Base-by-base conservation (phyloP, 163 green algal species). In the Chloromonas sp. region DNA sequence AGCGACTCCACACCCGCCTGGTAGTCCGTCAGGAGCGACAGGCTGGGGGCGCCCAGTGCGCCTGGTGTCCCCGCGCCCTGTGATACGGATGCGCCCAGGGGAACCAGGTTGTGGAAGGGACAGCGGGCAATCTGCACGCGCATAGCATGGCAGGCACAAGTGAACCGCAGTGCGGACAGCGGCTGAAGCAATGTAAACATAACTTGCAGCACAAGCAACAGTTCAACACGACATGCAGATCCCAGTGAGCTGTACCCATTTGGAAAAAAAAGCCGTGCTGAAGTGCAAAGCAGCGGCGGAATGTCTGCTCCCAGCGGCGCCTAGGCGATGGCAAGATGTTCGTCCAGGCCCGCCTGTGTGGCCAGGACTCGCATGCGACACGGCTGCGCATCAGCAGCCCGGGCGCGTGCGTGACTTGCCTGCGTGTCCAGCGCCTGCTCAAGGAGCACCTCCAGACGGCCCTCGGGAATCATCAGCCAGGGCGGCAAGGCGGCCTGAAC, bases 381-480 rank as follows among this genome's bases (percentile, higher is more conserved):
- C 66, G 11, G 8, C 66, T 76, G 66, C 66, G 66, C 66, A 11
- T 8, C 11, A 76, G 8, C 66, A 76, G 66, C 66, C 66, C 66
- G 8, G 66, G 8, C 11, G 66, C 11, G 11, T 76, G 66, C 66
- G 66, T 8, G 66, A 8, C 11, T 8, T 76, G 11, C 71, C 71
- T 57, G 13, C 11, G 13, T 79, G 71, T 79, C 11, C 71, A 89
- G 81, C 13, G 95, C 95, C 82, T 97, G 95, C 87, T 98, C 96
- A 61, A 98, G 81, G 5, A 98, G 92, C 11, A 86, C 85, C 84
- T 98, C 94, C 82, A 98, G 89, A 36, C 95, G 89, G 0, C 84
- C 86, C 14, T 98, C 93, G 2, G 95, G 95, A 1, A 98, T 87
- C 66, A 98, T 88, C 58, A 97, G 81, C 1, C 78, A 84, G n/a